Conservation (phyloP, 208 protist genomes). For the Trypanosoma mega region DNA sequence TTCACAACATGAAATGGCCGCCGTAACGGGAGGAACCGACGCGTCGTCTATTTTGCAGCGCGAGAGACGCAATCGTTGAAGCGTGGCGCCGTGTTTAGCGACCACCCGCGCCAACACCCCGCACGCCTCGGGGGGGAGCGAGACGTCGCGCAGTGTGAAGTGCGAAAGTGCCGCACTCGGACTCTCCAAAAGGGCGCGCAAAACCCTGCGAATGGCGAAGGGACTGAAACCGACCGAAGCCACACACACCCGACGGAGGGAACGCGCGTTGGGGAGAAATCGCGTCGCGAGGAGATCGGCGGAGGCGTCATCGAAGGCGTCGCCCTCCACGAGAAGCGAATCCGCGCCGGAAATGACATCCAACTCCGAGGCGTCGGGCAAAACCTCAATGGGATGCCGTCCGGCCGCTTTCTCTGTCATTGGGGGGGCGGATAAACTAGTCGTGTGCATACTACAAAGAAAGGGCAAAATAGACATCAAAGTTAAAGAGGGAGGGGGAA, state of each 20-base stretch:
- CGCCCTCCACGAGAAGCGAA: conserved; percentile 12
- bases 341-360: conserved; percentile 6
- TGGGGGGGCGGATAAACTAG: no score
- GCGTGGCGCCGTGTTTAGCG: conserved; percentile 8
- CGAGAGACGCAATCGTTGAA: conserved; percentile 27
- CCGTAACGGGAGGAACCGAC: conserved; percentile 28
- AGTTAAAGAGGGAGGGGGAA: no score
- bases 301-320: conserved; percentile 14
- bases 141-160: conserved; percentile 22
- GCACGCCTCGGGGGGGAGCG: conserved; percentile 27
- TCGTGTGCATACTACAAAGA: no score
- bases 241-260: conserved; percentile 9
- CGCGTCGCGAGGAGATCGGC: conserved; percentile 11
- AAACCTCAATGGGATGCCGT: background rate
- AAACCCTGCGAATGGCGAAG: background rate
- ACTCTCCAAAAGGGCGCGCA: background rate
- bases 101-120: conserved; percentile 10
- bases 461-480: no score
- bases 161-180: conserved; percentile 14
- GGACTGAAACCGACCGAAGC: conserved; percentile 12
- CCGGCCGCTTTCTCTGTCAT: background rate
- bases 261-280: conserved; percentile 5
- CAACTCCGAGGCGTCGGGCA: background rate
- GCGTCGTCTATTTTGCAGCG: conserved; percentile 41
- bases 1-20: conserved; percentile 22